Conservation (phyloP, 257 asterid genomes). For the Primulina tabacum region DNA sequence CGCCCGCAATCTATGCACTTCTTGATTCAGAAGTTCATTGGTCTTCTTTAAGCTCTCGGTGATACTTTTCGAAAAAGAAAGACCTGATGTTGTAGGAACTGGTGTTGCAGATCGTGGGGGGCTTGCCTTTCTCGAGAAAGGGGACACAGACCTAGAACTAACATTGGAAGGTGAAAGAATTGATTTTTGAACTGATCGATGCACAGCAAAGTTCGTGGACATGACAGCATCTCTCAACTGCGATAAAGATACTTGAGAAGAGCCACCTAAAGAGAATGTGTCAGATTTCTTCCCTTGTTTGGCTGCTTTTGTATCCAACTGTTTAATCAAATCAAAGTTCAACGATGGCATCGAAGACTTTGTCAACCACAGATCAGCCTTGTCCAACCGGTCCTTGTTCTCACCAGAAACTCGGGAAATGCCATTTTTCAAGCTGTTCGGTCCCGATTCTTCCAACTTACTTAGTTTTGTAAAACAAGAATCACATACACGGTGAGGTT, state of each 20-base stretch:
- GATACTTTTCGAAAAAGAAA: slow-evolving; percentile 77
- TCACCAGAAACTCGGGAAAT: slow-evolving; percentile 88
- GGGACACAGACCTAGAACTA: slow-evolving; percentile 90
- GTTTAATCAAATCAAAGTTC: slow-evolving; percentile 80
- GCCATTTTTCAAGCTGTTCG: slow-evolving; percentile 55
- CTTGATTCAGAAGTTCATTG: slow-evolving; percentile 79
- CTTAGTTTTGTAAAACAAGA: slow-evolving; percentile 75
- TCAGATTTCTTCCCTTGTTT: slow-evolving; percentile 87
- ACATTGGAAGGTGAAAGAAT: slow-evolving; percentile 55
- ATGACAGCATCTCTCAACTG: neutral
- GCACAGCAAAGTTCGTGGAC: slow-evolving; percentile 48
- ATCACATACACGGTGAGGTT: slow-evolving; percentile 95
- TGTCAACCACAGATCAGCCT: slow-evolving; percentile 69
- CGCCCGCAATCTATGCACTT: slow-evolving; percentile 70
- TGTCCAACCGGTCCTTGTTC: slow-evolving; percentile 80
- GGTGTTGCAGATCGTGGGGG: slow-evolving; percentile 97
- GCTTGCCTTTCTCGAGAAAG: slow-evolving; percentile 84
- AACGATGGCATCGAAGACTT: slow-evolving; percentile 52
- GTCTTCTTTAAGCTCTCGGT: slow-evolving; percentile 71
- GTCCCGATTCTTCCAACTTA: slow-evolving; percentile 69
- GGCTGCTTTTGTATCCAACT: slow-evolving; percentile 77
- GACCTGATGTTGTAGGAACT: slow-evolving; percentile 86
- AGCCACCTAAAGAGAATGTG: slow-evolving; percentile 28
- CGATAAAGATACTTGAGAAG: neutral
- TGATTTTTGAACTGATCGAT: slow-evolving; percentile 63